Percentiles rank a stretch among this genome's conserved stretches.
These are phyloP conservation scores for Castanea sativa DNA, from an alignment of 306 rosid genomes.

Conservation along the genomic window DNA sequence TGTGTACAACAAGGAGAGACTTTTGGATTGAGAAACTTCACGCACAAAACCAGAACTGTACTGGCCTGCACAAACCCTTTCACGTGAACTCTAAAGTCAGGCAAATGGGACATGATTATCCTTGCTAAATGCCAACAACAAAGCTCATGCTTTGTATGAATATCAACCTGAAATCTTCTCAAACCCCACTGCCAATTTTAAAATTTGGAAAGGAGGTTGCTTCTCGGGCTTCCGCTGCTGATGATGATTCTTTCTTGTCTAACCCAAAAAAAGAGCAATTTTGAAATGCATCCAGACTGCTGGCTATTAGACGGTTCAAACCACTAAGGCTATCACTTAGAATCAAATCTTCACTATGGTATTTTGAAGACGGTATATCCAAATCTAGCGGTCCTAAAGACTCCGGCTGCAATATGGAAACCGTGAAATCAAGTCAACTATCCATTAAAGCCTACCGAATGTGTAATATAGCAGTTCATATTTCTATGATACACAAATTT, in stretches of 20 bases:
- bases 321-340: constrained; percentile 87
- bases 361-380: constrained; percentile 74
- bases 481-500: neutral
- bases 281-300: constrained; percentile 99
- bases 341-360: constrained; percentile 61
- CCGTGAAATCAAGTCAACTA: constrained; percentile 13
- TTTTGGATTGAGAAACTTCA: constrained; percentile 32
- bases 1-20: constrained; percentile 43
- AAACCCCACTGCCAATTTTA: constrained; percentile 56
- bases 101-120: constrained; percentile 35
- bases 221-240: constrained; percentile 61
- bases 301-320: constrained; percentile 90
- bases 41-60: constrained; percentile 31
- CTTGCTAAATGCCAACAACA: constrained; percentile 32
- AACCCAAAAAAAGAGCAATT: constrained; percentile 88
- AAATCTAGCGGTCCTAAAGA: constrained; percentile 86
- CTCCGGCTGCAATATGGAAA: constrained; percentile 69
- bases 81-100: constrained; percentile 47
- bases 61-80: constrained; percentile 19
- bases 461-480: neutral
- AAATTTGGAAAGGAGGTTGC: constrained; percentile 54
- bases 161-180: constrained; percentile 21
- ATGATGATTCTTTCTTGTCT: constrained; percentile 80
- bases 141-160: constrained; percentile 21
- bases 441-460: neutral